Percentiles rank a stretch among this genome's conserved stretches.
Evolutionary conservation across 78 protist species (phyloP).

Genomic region (Isochrysis galbana): DNA sequence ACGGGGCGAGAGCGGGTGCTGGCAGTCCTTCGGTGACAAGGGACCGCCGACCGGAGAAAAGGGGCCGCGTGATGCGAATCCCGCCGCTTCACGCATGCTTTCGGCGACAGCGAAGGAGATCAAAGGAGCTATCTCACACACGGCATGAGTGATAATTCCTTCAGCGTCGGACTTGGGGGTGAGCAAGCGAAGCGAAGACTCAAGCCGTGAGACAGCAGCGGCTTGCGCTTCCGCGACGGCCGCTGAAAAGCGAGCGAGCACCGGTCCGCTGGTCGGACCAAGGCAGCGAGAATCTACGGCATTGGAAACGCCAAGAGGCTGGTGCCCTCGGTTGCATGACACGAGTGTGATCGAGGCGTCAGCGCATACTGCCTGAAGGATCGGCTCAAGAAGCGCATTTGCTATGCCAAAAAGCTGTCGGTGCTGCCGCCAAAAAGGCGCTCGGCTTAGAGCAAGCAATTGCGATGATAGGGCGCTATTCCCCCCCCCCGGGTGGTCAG

Average conservation of each 20-base stretch:
- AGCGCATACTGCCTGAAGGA: background rate
- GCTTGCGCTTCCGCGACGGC: background rate
- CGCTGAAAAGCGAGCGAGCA: background rate
- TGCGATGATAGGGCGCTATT: background rate
- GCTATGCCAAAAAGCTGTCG: background rate
- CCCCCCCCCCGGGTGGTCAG: too few species aligned
- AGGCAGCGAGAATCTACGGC: background rate
- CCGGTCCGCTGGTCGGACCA: background rate
- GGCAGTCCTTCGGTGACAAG: too few species aligned
- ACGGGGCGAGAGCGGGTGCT: too few species aligned
- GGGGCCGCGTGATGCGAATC: too few species aligned
- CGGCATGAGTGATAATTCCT: background rate
- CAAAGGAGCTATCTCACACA: background rate
- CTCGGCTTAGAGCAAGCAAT: background rate
- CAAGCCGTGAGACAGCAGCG: background rate
- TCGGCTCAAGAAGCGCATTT: background rate
- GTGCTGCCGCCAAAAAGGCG: background rate
- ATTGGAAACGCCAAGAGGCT: background rate
- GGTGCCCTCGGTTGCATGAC: background rate
- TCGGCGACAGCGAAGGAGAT: background rate
- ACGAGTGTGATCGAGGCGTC: background rate
- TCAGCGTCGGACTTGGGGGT: background rate
- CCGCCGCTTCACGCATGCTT: background rate
- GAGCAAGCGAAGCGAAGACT: background rate
- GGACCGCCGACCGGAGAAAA: too few species aligned